Evolutionary conservation across 176 grass and related monocot species (phyloP).

Genomic region (Triticum urartu): DNA sequence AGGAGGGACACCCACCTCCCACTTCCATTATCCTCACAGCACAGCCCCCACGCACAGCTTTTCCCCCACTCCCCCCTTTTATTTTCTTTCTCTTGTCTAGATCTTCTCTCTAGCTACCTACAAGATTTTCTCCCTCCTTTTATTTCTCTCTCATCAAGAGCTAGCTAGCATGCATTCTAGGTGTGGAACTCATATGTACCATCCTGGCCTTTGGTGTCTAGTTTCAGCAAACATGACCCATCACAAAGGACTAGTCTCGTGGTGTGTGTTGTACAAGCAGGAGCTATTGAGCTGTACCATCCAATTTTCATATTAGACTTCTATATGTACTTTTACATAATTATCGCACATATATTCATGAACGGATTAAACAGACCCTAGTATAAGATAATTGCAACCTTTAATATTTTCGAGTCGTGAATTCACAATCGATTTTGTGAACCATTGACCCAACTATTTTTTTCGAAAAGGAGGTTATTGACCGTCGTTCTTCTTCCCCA

Average conservation of each 20-base stretch:
- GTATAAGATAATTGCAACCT: not conserved
- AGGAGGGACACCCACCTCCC: conserved; percentile 79
- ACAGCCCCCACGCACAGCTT: conserved; percentile 38
- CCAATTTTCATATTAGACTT: not conserved
- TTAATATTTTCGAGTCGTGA: not conserved
- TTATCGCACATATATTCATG: not conserved
- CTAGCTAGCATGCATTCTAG: conserved; percentile 15
- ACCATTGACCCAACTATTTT: not conserved
- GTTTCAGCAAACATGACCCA: conserved; percentile 46
- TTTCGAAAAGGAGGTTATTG: no score
- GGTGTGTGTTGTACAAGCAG: conserved; percentile 10
- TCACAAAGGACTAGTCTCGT: conserved; percentile 19
- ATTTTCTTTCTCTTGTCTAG: conserved; percentile 46
- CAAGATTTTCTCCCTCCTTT: not conserved
- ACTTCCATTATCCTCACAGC: conserved; percentile 79
- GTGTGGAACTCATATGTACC: no score
- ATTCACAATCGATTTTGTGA: not conserved
- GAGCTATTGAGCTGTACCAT: conserved; percentile 15
- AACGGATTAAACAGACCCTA: not conserved
- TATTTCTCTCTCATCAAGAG: conserved; percentile 22
- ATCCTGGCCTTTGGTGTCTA: not conserved
- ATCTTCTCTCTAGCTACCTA: conserved; percentile 36
- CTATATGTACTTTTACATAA: not conserved
- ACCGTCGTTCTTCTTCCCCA: not conserved
- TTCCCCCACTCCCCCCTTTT: conserved; percentile 35